Conservation (phyloP, 352 stramenopile genomes). For the Phytophthora multivora region DNA sequence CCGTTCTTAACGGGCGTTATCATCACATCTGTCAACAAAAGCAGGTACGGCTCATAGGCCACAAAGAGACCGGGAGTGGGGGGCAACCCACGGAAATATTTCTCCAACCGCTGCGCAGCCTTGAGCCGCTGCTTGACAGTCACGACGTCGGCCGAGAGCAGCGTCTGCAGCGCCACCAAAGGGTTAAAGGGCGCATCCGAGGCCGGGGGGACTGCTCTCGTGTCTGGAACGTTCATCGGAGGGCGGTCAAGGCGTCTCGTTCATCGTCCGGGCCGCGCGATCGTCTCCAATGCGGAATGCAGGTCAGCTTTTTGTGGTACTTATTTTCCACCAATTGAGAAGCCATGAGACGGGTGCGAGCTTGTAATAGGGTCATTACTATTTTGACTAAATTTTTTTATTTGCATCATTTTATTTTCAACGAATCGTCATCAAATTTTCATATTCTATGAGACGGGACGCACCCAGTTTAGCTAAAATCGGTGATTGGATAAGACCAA, state of each 20-base stretch:
- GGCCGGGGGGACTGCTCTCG: constrained; percentile 4
- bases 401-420: too few relatives aligned
- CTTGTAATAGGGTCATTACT: background rate
- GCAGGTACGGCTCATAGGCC: constrained; percentile 62
- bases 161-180: constrained; percentile 45
- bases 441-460: too few relatives aligned
- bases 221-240: constrained; percentile 8
- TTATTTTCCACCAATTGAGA: constrained; percentile 10
- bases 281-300: background rate
- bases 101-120: constrained; percentile 52
- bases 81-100: constrained; percentile 35
- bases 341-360: too few relatives aligned
- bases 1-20: constrained; percentile 29
- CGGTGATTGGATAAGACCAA: too few relatives aligned
- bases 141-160: constrained; percentile 44
- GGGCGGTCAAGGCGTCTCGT: constrained; percentile 29
- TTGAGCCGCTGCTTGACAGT: constrained; percentile 45
- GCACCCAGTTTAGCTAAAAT: too few relatives aligned
- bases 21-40: constrained; percentile 43
- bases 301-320: background rate
- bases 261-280: constrained; percentile 29
- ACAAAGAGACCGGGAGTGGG: constrained; percentile 33
- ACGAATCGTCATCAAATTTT: too few relatives aligned
- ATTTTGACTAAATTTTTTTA: background rate
- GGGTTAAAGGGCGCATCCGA: constrained; percentile 38